Conservation (phyloP, 1,284 basidiomycete species). For the Heimioporus retisporus region DNA sequence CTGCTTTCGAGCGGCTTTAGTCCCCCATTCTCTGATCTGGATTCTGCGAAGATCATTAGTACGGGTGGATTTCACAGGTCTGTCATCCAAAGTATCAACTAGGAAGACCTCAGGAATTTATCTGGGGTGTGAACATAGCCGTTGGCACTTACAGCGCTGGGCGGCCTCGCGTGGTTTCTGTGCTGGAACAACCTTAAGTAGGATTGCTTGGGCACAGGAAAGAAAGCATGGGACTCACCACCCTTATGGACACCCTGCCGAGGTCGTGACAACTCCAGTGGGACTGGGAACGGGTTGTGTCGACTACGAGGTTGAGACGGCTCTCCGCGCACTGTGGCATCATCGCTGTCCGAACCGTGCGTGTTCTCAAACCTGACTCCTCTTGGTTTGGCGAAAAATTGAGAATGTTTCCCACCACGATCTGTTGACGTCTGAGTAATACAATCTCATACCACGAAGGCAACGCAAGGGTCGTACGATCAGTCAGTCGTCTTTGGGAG, state of each 20-base stretch:
- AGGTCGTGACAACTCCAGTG: too few species aligned
- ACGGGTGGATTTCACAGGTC: slow-evolving; percentile 16
- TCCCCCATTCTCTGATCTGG: slow-evolving; percentile 19
- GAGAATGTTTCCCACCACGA: too few species aligned
- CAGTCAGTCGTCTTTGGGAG: too few species aligned
- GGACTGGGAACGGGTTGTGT: slow-evolving; percentile 4
- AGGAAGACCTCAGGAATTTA: slow-evolving; percentile 12
- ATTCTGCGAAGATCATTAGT: slow-evolving; percentile 2
- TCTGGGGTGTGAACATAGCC: background rate
- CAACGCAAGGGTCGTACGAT: slow-evolving; percentile 12
- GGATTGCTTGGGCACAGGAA: background rate
- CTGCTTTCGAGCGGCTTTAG: slow-evolving; percentile 14
- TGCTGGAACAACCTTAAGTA: slow-evolving; percentile 13
- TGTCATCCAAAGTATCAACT: slow-evolving; percentile 20
- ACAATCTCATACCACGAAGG: background rate
- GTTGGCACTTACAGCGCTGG: slow-evolving; percentile 24
- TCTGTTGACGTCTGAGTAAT: too few species aligned
- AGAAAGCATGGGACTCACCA: slow-evolving; percentile 11
- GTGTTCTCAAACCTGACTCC: slow-evolving; percentile 26
- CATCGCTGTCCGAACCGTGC: slow-evolving; percentile 25
- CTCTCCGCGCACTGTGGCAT: slow-evolving; percentile 20
- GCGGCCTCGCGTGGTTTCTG: slow-evolving; percentile 9
- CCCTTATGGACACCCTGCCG: slow-evolving; percentile 15
- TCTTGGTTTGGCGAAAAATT: background rate
- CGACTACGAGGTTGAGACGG: slow-evolving; percentile 13